These are phyloP conservation scores for Fusarium virguliforme DNA, from an alignment of 2,329 filamentous ascomycete species.

Conservation along the genomic window DNA sequence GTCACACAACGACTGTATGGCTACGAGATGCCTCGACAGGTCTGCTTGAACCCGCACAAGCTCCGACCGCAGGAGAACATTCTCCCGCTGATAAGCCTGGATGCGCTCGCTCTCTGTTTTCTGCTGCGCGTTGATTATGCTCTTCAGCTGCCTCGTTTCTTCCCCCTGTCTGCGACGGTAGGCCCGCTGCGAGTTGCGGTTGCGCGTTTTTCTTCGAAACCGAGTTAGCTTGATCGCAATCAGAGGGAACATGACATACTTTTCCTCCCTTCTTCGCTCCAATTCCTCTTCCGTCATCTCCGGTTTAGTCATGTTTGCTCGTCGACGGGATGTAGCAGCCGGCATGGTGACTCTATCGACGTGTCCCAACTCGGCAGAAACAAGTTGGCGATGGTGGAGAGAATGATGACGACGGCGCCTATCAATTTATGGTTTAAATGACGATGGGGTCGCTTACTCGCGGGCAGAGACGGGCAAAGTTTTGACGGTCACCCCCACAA, in stretches of 20 bases:
- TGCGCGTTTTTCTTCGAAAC: slow-evolving; percentile 51
- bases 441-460: not conserved
- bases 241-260: slow-evolving; percentile 1
- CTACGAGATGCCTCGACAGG: slow-evolving; percentile 47
- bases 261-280: slow-evolving; percentile 30
- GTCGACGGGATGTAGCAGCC: slow-evolving; percentile 12
- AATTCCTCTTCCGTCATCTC: not conserved
- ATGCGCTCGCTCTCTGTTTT: slow-evolving; percentile 47
- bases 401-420: not conserved
- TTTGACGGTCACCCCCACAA: not conserved
- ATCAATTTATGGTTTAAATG: slow-evolving; percentile 1
- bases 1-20: slow-evolving; percentile 47
- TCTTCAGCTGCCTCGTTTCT: slow-evolving; percentile 49
- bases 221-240: not conserved
- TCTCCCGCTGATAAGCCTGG: slow-evolving; percentile 48
- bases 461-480: slow-evolving; percentile 7
- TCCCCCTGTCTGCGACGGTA: slow-evolving; percentile 54
- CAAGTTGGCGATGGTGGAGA: not conserved
- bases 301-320: not conserved
- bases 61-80: slow-evolving; percentile 48
- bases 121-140: slow-evolving; percentile 43
- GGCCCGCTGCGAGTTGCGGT: slow-evolving; percentile 53
- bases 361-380: not conserved
- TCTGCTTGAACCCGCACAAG: slow-evolving; percentile 52
- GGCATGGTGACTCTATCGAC: slow-evolving; percentile 16